Percentiles rank a stretch among this genome's conserved stretches.
Conservation (phyloP, 2,329 filamentous ascomycete genomes). For the Exophiala sideris region DNA sequence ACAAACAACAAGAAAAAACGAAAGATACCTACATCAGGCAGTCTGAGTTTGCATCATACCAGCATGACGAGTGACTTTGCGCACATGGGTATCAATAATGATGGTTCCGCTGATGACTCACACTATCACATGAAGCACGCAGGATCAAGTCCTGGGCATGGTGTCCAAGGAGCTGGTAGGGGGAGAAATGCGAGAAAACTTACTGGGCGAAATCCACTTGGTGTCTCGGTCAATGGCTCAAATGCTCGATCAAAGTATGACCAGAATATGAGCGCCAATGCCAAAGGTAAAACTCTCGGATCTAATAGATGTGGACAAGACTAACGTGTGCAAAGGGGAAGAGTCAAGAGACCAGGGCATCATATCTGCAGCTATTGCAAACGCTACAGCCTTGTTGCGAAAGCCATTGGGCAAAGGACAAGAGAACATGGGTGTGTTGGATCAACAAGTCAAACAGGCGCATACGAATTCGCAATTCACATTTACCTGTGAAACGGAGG, state of each 20-base stretch:
- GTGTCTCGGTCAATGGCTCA: conserved; percentile 30
- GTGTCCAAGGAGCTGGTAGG: conserved; percentile 77
- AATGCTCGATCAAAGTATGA: conserved; percentile 30
- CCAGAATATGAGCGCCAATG: conserved; percentile 23
- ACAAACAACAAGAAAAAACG: conserved; percentile 99
- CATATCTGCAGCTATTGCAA: conserved; percentile 88
- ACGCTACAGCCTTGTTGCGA: conserved; percentile 66
- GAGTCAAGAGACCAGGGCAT: conserved; percentile 65
- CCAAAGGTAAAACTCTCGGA: conserved; percentile 20
- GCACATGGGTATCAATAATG: conserved; percentile 55
- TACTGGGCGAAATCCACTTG: conserved; percentile 28
- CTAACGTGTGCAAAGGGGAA: conserved; percentile 39
- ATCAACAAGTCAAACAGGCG: conserved; percentile 64
- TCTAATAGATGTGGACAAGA: neutral
- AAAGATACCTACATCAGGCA: conserved; percentile 89
- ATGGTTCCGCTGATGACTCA: conserved; percentile 37
- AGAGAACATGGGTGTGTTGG: conserved; percentile 74
- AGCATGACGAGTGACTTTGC: conserved; percentile 62
- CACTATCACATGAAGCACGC: conserved; percentile 44
- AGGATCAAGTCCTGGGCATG: conserved; percentile 50
- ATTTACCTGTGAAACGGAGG: conserved; percentile 90
- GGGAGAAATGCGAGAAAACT: conserved; percentile 69
- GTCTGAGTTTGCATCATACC: conserved; percentile 58
- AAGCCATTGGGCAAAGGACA: conserved; percentile 60
- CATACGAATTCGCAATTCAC: conserved; percentile 87